Percentiles rank a stretch among this genome's conserved stretches.
These are phyloP conservation scores for Alternaria tenuissima DNA, from an alignment of 2,329 filamentous ascomycete species.

Conservation along the genomic window DNA sequence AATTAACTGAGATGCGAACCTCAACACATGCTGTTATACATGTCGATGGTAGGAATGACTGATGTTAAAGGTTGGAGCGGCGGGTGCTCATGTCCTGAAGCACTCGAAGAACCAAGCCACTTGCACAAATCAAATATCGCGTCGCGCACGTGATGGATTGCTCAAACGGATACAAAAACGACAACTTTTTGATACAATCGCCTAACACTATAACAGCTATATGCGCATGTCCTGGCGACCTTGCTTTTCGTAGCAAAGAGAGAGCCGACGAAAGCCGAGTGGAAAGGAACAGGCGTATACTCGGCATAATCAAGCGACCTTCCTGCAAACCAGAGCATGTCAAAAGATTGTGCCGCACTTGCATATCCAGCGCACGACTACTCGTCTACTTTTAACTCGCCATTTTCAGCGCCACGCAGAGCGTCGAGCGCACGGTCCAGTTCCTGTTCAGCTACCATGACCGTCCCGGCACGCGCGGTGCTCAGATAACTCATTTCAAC, in stretches of 20 bases:
- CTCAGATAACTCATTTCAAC: slow-evolving; percentile 91
- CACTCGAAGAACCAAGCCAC: neutral
- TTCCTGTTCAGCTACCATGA: slow-evolving; percentile 81
- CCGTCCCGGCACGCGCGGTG: slow-evolving; percentile 86
- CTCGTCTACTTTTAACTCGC: slow-evolving; percentile 3
- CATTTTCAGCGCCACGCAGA: slow-evolving; percentile 58
- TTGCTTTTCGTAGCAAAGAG: neutral
- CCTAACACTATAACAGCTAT: neutral
- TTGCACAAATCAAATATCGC: neutral
- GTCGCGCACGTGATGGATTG: neutral
- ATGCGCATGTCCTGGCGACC: neutral
- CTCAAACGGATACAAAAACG: neutral
- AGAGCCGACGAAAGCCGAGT: neutral
- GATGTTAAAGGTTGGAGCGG: neutral
- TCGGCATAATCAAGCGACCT: neutral
- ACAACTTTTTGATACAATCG: neutral
- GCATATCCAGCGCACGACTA: neutral
- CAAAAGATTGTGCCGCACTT: neutral
- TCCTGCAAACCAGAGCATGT: neutral
- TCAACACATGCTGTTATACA: neutral
- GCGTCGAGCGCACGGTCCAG: slow-evolving; percentile 77
- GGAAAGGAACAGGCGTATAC: neutral
- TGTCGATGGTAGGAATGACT: neutral
- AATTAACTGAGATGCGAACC: neutral
- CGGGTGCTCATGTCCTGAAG: neutral